A percentile compares a stretch with the other conserved stretches of the same genome.
phyloP scores from a whole-genome alignment of 768 basidiomycete genomes.

The Kondoa malvinella region DNA sequence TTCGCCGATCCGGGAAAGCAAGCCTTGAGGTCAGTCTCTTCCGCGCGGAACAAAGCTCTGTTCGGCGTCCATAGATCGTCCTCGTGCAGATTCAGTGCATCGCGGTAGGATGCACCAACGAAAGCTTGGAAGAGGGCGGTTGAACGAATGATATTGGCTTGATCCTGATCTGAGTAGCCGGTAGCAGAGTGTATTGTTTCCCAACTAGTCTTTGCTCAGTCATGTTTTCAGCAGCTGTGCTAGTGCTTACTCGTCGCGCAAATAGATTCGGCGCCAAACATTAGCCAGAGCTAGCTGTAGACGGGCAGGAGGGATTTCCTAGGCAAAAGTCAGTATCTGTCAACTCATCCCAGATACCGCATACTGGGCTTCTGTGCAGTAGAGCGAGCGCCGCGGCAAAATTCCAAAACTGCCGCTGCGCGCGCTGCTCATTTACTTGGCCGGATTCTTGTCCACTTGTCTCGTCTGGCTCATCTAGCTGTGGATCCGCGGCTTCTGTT shows the following conservation, averaged over 20 bases:
- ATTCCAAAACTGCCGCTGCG: conserved; percentile 28
- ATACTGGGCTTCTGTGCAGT: conserved; percentile 39
- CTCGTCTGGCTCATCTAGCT: conserved; percentile 43
- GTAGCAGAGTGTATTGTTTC: not conserved
- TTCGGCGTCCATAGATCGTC: not conserved
- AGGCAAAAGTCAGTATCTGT: conserved; percentile 1
- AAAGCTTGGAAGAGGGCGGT: conserved; percentile 1
- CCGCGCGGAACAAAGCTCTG: not conserved
- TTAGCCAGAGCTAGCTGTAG: conserved; percentile 51
- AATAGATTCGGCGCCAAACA: conserved; percentile 73
- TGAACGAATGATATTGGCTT: conserved; percentile 6
- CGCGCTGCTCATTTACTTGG: not conserved
- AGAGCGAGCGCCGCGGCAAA: conserved; percentile 32
- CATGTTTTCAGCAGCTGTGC: not conserved
- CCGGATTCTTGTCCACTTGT: too few species aligned
- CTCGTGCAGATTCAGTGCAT: not conserved
- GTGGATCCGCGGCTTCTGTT: conserved; percentile 44
- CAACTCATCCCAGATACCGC: not conserved
- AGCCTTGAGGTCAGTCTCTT: not conserved
- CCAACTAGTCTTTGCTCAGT: not conserved
- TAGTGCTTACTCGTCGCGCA: conserved; percentile 62
- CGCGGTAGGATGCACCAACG: not conserved
- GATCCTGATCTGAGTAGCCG: conserved; percentile 2
- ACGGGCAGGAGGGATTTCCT: conserved; percentile 57
- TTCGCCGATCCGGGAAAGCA: not conserved